Evolutionary conservation across 2,329 filamentous ascomycete species (phyloP), one percentile per base, ranked within the genome.

Genomic region (Fusarium phyllophilum): DNA sequence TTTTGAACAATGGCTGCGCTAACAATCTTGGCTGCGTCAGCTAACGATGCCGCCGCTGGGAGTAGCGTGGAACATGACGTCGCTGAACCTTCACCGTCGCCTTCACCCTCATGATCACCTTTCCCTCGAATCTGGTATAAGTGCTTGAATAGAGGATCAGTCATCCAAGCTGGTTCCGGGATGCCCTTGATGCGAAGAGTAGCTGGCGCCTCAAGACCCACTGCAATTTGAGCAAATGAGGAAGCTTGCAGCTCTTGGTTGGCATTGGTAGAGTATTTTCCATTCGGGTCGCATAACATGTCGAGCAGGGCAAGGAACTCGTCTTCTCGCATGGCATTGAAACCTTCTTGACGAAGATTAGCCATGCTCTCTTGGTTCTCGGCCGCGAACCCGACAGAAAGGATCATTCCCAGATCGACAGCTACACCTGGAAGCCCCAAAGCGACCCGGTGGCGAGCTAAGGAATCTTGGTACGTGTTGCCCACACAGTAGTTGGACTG

Each of bases 401-500:
- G 82, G 14, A 91, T 84, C 4, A 84, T 84, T 0, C 88, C 88
- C 20, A 91, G 80, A 73, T 90, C 85, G 4, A 92, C 81, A 1
- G 84, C 84, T 0, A 85, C 82, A 6, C 84, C 80, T 5, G 38
- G 20, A 24, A 51, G 44, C 6, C 56, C 56, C 22, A 29, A 20
- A 18, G 52, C 29, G 2, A 62, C 57, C 3, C 66, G 41, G n/a
- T 62, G 42, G 8, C 58, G 58, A 9, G 62, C 57, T 7, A 70
- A 18, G 13, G 64, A 39, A 44, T 70, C 64, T 14, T 62, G 67
- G 39, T 58, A 63, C 22, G 67, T 68, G 74, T 88, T 88, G 36
- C 83, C 86, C 0, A 86, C 85, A 6, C 84, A 82, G 75, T 90
- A 90, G 7, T 87, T 86, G 10, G 86, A 85, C 68, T 89, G 87